Conservation (phyloP, 106 monocot genomes). For the Apostasia shenzhenica region DNA sequence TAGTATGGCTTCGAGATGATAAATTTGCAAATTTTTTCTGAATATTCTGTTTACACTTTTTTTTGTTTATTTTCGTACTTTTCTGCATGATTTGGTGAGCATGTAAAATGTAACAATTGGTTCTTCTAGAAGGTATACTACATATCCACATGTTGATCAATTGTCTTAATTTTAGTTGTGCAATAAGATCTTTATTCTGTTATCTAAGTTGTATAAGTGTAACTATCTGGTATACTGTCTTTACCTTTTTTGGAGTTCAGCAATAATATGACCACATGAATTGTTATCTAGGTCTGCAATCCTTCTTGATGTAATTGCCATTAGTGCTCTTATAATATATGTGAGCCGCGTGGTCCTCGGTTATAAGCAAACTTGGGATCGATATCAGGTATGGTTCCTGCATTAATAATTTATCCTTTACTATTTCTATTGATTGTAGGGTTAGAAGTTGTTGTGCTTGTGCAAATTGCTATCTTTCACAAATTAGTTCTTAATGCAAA, state of each 20-base stretch:
- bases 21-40: too few relatives aligned
- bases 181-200: not conserved
- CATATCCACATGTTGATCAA: not conserved
- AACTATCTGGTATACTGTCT: not conserved
- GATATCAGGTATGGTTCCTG: slow-evolving; percentile 62
- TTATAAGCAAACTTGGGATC: slow-evolving; percentile 93
- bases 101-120: too few relatives aligned
- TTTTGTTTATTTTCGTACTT: too few relatives aligned
- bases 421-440: too few relatives aligned
- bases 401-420: too few relatives aligned
- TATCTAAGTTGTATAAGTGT: not conserved
- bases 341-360: slow-evolving; percentile 63
- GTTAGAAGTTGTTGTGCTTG: too few relatives aligned
- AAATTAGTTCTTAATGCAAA: too few relatives aligned
- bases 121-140: too few relatives aligned
- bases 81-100: too few relatives aligned
- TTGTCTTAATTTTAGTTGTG: not conserved
- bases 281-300: slow-evolving; percentile 70
- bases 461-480: too few relatives aligned
- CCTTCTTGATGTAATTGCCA: slow-evolving; percentile 78
- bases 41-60: too few relatives aligned
- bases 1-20: too few relatives aligned
- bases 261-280: not conserved
- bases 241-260: not conserved
- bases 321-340: slow-evolving; percentile 69